phyloP scores from a whole-genome alignment of 768 basidiomycete genomes.

The Suillus fuscotomentosus region DNA sequence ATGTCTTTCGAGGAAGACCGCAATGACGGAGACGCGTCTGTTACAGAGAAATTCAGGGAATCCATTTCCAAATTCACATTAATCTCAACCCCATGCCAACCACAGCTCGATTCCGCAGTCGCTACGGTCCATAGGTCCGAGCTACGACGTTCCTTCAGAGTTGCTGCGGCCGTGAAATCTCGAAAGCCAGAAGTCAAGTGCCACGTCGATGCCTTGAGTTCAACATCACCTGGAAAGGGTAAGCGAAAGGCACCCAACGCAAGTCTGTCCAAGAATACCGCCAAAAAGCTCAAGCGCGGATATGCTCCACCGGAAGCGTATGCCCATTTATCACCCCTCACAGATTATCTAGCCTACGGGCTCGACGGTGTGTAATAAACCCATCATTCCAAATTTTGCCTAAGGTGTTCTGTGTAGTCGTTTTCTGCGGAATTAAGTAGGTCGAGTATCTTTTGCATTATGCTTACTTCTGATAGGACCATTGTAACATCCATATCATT shows the following conservation, averaged over 20 bases:
- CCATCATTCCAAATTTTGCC: not conserved
- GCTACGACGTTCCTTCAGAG: not conserved
- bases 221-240: not conserved
- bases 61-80: not conserved
- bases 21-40: not conserved
- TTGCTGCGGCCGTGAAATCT: not conserved
- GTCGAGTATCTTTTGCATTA: slow-evolving; percentile 8
- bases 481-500: not conserved
- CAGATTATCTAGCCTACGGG: slow-evolving; percentile 49
- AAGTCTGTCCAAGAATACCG: not conserved
- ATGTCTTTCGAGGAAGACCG: not conserved
- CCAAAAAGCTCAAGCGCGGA: slow-evolving; percentile 37
- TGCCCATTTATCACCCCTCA: slow-evolving; percentile 48
- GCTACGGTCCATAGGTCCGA: not conserved
- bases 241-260: not conserved
- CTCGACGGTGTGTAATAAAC: slow-evolving; percentile 51
- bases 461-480: slow-evolving; percentile 1
- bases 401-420: slow-evolving; percentile 40
- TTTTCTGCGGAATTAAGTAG: slow-evolving; percentile 88
- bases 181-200: not conserved
- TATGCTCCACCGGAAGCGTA: slow-evolving; percentile 53
- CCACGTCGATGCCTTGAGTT: not conserved
- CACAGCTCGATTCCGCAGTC: not conserved
- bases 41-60: not conserved
- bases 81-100: not conserved